Conservation (phyloP, 441 rosid species). For the Francoa sonchifolia region DNA sequence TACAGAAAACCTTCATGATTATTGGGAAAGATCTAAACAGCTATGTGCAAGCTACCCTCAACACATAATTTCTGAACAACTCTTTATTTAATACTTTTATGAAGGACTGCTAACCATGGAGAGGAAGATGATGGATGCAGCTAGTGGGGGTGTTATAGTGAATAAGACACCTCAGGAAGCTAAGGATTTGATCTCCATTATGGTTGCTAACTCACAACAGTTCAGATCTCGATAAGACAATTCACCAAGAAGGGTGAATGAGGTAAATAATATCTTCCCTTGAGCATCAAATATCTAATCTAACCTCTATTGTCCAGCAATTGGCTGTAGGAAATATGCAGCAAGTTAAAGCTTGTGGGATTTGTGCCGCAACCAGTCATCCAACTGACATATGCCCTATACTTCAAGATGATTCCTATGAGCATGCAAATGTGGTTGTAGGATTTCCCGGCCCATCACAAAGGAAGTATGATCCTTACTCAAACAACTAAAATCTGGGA, state of each 20-base stretch:
- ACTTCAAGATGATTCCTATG: not conserved
- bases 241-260: not conserved
- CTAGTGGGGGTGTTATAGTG: not conserved
- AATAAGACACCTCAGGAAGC: not conserved
- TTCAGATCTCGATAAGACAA: not conserved
- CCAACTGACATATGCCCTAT: slow-evolving; percentile 1
- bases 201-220: no score
- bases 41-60: not conserved
- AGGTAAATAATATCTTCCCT: not conserved
- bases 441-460: not conserved
- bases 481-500: not conserved
- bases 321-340: no score
- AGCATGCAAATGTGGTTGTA: not conserved
- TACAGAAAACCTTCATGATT: not conserved
- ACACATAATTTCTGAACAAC: not conserved
- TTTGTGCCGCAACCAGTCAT: no score
- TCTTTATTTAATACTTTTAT: not conserved
- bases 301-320: not conserved
- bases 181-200: not conserved
- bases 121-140: not conserved
- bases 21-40: not conserved
- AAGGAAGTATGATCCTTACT: not conserved
- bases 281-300: not conserved
- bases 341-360: no score
- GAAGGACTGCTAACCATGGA: not conserved